Percentiles rank a stretch among this genome's conserved stretches.
These are phyloP conservation scores for Leishmania arabica DNA, from an alignment of 208 protist species.

Conservation along the genomic window DNA sequence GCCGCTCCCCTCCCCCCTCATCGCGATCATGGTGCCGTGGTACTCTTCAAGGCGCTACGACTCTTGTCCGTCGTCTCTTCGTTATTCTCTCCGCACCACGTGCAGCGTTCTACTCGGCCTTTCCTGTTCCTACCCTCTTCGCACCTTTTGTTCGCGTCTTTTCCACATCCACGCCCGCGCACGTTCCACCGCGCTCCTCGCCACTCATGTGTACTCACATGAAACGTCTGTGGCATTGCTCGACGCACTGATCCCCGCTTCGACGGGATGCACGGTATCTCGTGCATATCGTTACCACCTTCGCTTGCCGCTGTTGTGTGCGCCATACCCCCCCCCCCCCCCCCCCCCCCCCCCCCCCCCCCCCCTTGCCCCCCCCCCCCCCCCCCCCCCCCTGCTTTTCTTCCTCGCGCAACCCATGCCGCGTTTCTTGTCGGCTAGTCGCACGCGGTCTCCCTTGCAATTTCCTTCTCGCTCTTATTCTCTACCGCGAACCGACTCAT, in stretches of 20 bases:
- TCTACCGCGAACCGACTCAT: background rate
- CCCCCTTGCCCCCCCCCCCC: no score
- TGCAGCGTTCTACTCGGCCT: background rate
- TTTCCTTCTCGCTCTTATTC: background rate
- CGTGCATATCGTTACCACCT: background rate
- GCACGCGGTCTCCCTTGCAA: background rate
- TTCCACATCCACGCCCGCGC: background rate
- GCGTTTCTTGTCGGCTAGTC: background rate
- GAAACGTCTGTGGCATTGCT: background rate
- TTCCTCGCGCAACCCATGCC: background rate
- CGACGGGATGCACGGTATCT: background rate
- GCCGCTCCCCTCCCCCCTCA: background rate
- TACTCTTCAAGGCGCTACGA: background rate
- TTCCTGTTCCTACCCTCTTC: background rate
- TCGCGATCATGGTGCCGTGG: background rate
- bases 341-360: no score
- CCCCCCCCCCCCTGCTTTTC: background rate
- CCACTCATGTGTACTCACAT: background rate
- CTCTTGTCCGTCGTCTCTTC: background rate
- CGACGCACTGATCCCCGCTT: background rate
- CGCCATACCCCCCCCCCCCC: background rate
- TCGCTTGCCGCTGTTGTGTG: background rate
- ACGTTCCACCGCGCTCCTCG: background rate
- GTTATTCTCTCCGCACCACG: background rate
- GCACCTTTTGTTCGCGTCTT: background rate